These are phyloP conservation scores for Aureobasidium namibiae DNA, from an alignment of 2,329 filamentous ascomycete species.

Conservation along the genomic window DNA sequence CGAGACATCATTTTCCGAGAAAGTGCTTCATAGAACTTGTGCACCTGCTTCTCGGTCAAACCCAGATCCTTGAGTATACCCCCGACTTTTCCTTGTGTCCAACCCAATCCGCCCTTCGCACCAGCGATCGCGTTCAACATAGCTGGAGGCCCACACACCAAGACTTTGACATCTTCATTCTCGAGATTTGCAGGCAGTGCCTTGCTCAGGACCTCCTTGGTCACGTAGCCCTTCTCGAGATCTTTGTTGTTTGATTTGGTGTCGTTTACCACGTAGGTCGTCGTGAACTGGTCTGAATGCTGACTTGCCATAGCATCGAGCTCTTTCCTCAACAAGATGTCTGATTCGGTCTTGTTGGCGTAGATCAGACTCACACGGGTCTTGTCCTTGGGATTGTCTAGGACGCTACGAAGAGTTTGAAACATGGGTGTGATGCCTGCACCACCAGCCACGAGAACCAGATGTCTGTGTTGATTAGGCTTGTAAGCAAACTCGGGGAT, in stretches of 20 bases:
- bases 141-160: conserved; percentile 59
- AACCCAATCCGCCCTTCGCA: conserved; percentile 28
- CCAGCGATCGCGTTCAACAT: conserved; percentile 55
- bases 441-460: conserved; percentile 63
- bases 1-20: not conserved
- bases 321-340: conserved; percentile 51
- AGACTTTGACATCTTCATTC: conserved; percentile 46
- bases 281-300: conserved; percentile 49
- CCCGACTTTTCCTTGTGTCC: conserved; percentile 25
- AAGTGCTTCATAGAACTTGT: conserved; percentile 40
- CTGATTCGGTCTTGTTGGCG: conserved; percentile 56
- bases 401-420: conserved; percentile 53
- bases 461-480: conserved; percentile 34
- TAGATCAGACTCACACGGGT: conserved; percentile 59
- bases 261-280: conserved; percentile 50
- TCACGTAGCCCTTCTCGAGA: conserved; percentile 50
- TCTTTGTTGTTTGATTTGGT: conserved; percentile 28
- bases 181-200: conserved; percentile 33
- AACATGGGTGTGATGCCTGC: conserved; percentile 66
- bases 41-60: conserved; percentile 48
- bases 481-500: conserved; percentile 44
- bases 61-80: conserved; percentile 52
- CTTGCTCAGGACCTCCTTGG: conserved; percentile 46
- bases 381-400: conserved; percentile 52
- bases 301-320: conserved; percentile 43